These are phyloP conservation scores for Blastobotrys proliferans DNA, from an alignment of 1,139 yeast genomes.

Conservation along the genomic window DNA sequence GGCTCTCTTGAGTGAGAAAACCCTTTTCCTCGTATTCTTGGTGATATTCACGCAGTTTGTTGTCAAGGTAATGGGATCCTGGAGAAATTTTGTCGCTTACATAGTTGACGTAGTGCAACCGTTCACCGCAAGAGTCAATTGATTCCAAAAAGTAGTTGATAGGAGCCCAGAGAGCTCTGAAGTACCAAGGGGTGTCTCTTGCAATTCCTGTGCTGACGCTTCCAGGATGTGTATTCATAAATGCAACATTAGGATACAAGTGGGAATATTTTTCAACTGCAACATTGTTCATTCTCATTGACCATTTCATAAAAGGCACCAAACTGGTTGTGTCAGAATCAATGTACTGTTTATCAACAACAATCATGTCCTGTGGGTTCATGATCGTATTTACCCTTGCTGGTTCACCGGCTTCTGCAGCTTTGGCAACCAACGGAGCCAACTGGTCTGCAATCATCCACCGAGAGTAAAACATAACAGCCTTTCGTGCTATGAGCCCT, in stretches of 20 bases:
- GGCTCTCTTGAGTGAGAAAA: too few species aligned
- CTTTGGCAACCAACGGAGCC: conserved; percentile 25
- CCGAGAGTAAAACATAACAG: conserved; percentile 30
- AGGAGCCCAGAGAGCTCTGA: not conserved
- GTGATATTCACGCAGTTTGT: too few species aligned
- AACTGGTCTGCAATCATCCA: conserved; percentile 26
- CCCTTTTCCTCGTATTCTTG: too few species aligned
- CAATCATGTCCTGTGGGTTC: conserved; percentile 24
- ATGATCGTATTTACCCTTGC: conserved; percentile 30
- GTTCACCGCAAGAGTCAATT: not conserved
- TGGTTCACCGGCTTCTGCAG: conserved; percentile 26
- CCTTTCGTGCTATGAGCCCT: conserved; percentile 28
- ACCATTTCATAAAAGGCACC: conserved; percentile 20
- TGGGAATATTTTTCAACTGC: conserved; percentile 21
- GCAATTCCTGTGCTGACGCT: conserved; percentile 24
- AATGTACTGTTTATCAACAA: conserved; percentile 17
- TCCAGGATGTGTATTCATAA: conserved; percentile 31
- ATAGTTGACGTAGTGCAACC: not conserved
- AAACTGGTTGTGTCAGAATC: conserved; percentile 23
- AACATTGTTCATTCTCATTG: not conserved
- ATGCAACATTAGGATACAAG: conserved; percentile 27
- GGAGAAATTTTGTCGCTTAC: too few species aligned
- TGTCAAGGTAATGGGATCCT: too few species aligned
- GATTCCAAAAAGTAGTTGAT: not conserved
- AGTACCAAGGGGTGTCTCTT: conserved; percentile 17